Evolutionary conservation across 768 basidiomycete genomes (phyloP).

Genomic region (Candolleomyces efflorescens): DNA sequence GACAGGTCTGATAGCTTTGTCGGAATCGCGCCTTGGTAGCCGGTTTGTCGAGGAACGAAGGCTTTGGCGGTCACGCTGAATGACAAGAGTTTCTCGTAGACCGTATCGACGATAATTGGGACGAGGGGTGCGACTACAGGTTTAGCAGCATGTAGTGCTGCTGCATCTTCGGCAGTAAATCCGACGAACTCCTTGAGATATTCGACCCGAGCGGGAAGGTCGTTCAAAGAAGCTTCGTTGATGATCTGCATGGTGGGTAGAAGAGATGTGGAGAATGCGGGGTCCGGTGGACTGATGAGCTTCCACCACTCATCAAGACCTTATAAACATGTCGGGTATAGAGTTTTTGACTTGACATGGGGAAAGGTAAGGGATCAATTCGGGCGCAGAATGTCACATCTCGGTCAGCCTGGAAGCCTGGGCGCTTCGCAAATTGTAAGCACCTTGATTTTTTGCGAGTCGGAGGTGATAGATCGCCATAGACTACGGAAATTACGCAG

Average conservation of each 20-base stretch:
- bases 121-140: slow-evolving; percentile 39
- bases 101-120: slow-evolving; percentile 37
- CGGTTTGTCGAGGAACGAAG: slow-evolving; percentile 34
- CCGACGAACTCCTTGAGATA: slow-evolving; percentile 44
- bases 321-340: too few species aligned
- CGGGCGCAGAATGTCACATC: too few species aligned
- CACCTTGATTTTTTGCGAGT: too few species aligned
- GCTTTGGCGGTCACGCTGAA: slow-evolving; percentile 40
- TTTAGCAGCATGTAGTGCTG: slow-evolving; percentile 35
- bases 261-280: not conserved
- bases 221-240: not conserved
- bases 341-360: too few species aligned
- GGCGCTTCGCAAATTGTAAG: too few species aligned
- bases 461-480: too few species aligned
- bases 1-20: slow-evolving; percentile 33
- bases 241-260: slow-evolving; percentile 2
- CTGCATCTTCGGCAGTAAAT: slow-evolving; percentile 38
- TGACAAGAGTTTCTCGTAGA: slow-evolving; percentile 39
- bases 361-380: too few species aligned
- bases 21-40: slow-evolving; percentile 37
- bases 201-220: slow-evolving; percentile 33
- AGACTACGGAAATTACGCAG: too few species aligned
- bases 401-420: too few species aligned
- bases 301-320: too few species aligned
- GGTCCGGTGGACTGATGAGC: too few species aligned